phyloP scores from a whole-genome alignment of 2,329 filamentous ascomycete species.

The Lasiodiplodia theobromae region DNA sequence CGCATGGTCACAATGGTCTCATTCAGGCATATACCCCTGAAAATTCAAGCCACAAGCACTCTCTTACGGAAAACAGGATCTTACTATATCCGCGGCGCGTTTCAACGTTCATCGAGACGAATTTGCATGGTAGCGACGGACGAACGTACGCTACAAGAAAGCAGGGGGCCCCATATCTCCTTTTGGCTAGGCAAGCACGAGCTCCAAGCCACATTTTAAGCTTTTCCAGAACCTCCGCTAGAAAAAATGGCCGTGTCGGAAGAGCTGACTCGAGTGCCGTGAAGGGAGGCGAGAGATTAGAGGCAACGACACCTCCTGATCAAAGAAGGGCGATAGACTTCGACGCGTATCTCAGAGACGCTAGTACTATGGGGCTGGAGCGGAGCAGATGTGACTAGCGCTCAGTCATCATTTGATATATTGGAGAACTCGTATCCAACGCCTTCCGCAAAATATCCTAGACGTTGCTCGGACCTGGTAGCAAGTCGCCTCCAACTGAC shows the following conservation, averaged over 20 bases:
- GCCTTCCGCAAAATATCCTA: neutral
- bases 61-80: too few relatives aligned
- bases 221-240: conserved; percentile 6
- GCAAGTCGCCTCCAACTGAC: neutral
- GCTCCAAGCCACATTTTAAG: neutral
- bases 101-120: too few relatives aligned
- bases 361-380: neutral
- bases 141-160: neutral
- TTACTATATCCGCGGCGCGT: too few relatives aligned
- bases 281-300: neutral
- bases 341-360: conserved; percentile 10
- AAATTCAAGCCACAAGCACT: too few relatives aligned
- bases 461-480: neutral
- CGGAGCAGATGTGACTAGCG: neutral
- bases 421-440: neutral
- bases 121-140: too few relatives aligned
- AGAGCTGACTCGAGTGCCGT: conserved; percentile 2
- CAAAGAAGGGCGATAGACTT: neutral
- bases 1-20: too few relatives aligned
- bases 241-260: neutral
- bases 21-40: too few relatives aligned
- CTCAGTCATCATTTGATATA: conserved; percentile 12
- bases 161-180: neutral
- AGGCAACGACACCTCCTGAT: neutral
- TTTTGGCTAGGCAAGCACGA: neutral